Evolutionary conservation across 2,329 filamentous ascomycete genomes (phyloP), one percentile per base, ranked within the genome.

Genomic region (Epichloe amarillans): DNA sequence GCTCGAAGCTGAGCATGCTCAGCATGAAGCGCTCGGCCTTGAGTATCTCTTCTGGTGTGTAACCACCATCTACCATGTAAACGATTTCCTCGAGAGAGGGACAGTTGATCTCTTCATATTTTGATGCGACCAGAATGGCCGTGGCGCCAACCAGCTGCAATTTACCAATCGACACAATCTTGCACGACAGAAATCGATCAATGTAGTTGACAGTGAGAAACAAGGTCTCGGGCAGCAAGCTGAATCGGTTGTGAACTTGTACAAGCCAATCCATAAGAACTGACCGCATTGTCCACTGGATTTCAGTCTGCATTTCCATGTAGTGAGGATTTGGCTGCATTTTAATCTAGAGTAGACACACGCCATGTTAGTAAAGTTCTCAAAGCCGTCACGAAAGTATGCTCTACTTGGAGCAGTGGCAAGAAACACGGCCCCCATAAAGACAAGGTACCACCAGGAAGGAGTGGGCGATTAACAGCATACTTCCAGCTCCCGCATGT

Each of bases 1-100:
- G 80, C 69, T 96, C 89, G 64, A 95, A 98, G 60, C 88, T 80
- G 50, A 98, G 80, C 84, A 96, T 95, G 68, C 82, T 94, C 48
- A 98, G 79, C 90, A 98, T 98, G 72, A 95, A 97, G 12, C 90
- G 84, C 70, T 98, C 93, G 0, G 93, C 93, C 72, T 97, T 96
- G 57, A 97, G 78, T 52, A 98, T 91, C 71, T 97, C 93, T 52
- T 96, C 90, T 15, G 80, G 77, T 3, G 79, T 86, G 69, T 96
- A 98, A 50, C 88, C 89, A 42, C 83, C 80, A 64, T 98, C 93
- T 40, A 98, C 93, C 91, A 98, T 97, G 73, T 91, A 97, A 53
- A 95, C 86, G 61, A 98, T 95, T 72, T 98, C 93, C 54, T 86
- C 80, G 21, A 98, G 82, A 1, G 91, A 95, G 23, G 90, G 93